These are phyloP conservation scores for Sporothrix variecibatus DNA, from an alignment of 2,329 filamentous ascomycete genomes.

Conservation along the genomic window DNA sequence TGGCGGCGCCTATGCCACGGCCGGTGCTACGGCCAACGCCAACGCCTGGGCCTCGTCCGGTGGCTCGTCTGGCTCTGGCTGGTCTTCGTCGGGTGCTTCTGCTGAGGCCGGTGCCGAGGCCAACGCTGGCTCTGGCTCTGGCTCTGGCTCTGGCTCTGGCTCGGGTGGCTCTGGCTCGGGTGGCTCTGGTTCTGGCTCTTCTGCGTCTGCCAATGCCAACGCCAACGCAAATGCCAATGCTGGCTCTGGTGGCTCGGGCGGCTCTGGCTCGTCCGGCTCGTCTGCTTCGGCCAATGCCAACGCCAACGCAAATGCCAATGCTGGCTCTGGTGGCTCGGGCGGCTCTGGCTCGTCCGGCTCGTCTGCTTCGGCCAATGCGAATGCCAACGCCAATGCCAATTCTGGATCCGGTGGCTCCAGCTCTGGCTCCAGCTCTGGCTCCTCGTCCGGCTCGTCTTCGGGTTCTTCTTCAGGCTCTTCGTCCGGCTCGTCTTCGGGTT, in stretches of 20 bases:
- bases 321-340: slow-evolving; percentile 6
- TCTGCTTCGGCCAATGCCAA: neutral
- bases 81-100: slow-evolving; percentile 2
- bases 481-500: neutral
- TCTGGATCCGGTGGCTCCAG: neutral
- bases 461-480: neutral
- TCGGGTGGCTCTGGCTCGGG: neutral
- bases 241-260: neutral
- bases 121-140: neutral
- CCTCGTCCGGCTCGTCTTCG: neutral
- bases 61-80: neutral
- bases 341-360: too few relatives aligned
- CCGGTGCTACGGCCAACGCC: neutral
- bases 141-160: neutral
- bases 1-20: slow-evolving; percentile 10
- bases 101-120: slow-evolving; percentile 4
- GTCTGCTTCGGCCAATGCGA: neutral
- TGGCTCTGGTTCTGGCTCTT: neutral
- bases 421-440: slow-evolving; percentile 1
- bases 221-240: neutral
- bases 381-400: neutral
- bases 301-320: slow-evolving; percentile 3
- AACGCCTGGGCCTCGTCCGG: neutral
- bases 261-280: neutral
- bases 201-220: neutral